These are phyloP conservation scores for Rubus parviflorus DNA, from an alignment of 306 rosid species.

Conservation along the genomic window DNA sequence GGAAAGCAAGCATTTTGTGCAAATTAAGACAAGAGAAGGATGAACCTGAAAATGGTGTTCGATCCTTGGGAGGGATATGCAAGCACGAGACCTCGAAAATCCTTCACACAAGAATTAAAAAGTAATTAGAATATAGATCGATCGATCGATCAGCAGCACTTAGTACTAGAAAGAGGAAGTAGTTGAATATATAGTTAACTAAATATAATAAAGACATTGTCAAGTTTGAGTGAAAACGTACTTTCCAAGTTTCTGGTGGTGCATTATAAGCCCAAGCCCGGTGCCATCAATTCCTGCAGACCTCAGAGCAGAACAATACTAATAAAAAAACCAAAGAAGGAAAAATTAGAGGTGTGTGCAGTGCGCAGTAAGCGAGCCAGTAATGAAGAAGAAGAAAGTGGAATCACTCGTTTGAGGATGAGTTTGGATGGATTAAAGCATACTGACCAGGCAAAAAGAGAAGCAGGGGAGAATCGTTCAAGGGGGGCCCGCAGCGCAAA, in stretches of 20 bases:
- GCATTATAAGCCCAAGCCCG: slow-evolving; percentile 76
- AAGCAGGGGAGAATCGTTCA: slow-evolving; percentile 56
- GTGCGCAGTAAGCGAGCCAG: no score
- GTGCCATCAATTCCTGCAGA: slow-evolving; percentile 74
- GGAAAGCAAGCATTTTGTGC: background rate
- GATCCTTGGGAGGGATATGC: slow-evolving; percentile 80
- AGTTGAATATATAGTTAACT: background rate
- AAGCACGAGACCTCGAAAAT: slow-evolving; percentile 81
- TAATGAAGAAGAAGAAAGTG: no score
- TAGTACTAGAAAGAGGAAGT: background rate
- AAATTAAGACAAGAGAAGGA: background rate
- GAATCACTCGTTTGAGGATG: no score
- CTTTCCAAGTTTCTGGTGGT: slow-evolving; percentile 72
- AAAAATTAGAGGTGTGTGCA: background rate
- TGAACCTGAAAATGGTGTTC: slow-evolving; percentile 70
- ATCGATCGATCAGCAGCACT: no score
- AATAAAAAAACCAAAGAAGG: background rate
- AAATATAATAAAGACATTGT: background rate
- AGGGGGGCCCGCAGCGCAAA: slow-evolving; percentile 46
- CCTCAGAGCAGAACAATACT: background rate
- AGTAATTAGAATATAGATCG: background rate
- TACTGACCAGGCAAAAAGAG: slow-evolving; percentile 78
- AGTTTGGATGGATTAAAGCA: no score
- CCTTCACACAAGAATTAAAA: slow-evolving; percentile 43
- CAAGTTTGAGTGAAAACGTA: slow-evolving; percentile 31